Percentiles rank a stretch among this genome's conserved stretches.
These are phyloP conservation scores for Ceratobasidium sp. DNA, from an alignment of 1,284 basidiomycete genomes.

Conservation along the genomic window DNA sequence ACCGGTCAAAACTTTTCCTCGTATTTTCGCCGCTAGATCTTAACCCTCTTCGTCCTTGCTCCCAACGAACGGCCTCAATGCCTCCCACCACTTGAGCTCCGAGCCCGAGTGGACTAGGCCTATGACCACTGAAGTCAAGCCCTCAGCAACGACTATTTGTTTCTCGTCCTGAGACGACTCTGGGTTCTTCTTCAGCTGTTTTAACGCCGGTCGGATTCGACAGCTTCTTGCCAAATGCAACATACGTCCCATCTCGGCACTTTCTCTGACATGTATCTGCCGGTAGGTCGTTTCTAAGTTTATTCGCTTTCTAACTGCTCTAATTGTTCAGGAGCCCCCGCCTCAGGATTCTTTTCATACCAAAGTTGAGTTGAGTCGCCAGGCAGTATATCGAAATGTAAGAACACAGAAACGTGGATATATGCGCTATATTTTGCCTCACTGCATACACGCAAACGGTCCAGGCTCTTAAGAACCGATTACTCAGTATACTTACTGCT, in stretches of 20 bases:
- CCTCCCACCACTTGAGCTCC: not conserved
- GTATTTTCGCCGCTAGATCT: not conserved
- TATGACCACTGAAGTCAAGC: not conserved
- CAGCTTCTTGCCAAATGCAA: constrained; percentile 1
- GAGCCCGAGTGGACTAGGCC: not conserved
- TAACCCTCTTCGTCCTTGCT: not conserved
- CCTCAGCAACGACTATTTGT: not conserved
- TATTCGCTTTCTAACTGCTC: no score
- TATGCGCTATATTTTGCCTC: no score
- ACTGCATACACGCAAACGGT: no score
- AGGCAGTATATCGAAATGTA: no score
- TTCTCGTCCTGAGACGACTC: constrained; percentile 1
- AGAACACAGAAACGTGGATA: no score
- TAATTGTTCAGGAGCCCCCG: no score
- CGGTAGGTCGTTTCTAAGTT: constrained; percentile 1
- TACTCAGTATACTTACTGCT: no score
- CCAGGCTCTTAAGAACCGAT: no score
- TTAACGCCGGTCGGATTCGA: not conserved
- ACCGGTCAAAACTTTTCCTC: not conserved
- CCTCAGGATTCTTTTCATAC: no score
- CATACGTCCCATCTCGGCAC: constrained; percentile 5
- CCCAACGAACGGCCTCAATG: not conserved
- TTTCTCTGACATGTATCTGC: no score
- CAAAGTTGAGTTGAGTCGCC: no score
- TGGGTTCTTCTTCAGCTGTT: not conserved